Conservation (phyloP, 1,284 basidiomycete species). For the Peniophora sp. region DNA sequence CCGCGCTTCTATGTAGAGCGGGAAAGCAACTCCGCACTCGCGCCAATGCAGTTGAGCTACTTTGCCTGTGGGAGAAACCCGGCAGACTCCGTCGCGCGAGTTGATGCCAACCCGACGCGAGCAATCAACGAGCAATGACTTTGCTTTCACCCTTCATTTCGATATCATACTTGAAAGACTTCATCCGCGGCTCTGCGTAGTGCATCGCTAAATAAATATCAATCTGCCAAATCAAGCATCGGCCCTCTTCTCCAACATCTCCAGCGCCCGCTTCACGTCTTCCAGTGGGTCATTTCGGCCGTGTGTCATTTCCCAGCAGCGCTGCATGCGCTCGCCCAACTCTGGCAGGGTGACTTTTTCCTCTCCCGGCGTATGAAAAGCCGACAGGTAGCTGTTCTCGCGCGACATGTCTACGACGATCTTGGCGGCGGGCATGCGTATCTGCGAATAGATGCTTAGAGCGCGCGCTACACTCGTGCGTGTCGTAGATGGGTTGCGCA, state of each 20-base stretch:
- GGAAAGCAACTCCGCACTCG: too few species aligned
- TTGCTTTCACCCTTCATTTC: too few species aligned
- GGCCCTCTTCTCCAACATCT: not conserved
- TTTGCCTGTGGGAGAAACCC: too few species aligned
- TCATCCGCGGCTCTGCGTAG: too few species aligned
- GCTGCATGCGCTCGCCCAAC: not conserved
- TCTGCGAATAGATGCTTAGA: conserved; percentile 31
- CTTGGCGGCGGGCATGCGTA: conserved; percentile 32
- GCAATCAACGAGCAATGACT: too few species aligned
- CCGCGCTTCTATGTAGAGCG: too few species aligned
- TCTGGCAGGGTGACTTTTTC: not conserved
- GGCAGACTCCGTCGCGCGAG: too few species aligned
- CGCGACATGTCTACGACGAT: conserved; percentile 21
- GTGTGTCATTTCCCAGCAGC: not conserved
- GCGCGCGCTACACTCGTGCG: conserved; percentile 24
- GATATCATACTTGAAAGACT: too few species aligned
- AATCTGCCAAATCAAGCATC: too few species aligned
- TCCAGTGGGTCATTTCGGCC: not conserved
- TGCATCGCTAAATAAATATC: too few species aligned
- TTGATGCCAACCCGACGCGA: too few species aligned
- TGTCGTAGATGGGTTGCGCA: conserved; percentile 32
- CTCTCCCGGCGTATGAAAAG: not conserved
- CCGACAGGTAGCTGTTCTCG: conserved; percentile 16
- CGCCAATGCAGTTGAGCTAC: too few species aligned
- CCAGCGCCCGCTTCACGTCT: not conserved